Evolutionary conservation across 2,329 filamentous ascomycete species (phyloP).

Genomic region (Fusarium proliferatum): DNA sequence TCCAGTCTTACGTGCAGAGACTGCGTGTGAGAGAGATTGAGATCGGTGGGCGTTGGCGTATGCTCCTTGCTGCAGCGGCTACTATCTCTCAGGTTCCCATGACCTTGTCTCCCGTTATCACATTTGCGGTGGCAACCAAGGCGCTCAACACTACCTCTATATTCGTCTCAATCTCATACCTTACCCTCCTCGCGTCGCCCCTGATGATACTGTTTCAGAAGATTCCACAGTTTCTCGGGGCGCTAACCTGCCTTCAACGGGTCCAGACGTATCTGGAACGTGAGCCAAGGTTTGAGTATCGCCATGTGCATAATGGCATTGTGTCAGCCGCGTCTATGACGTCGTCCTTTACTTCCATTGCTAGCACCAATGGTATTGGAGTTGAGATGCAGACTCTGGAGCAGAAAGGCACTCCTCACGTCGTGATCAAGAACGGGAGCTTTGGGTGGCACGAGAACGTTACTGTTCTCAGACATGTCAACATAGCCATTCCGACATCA

Average conservation of each 20-base stretch:
- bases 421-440: constrained; percentile 15
- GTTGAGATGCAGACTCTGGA: background rate
- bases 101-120: constrained; percentile 49
- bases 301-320: accelerated
- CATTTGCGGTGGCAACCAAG: constrained; percentile 48
- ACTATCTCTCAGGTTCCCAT: constrained; percentile 47
- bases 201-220: background rate
- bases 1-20: constrained; percentile 43
- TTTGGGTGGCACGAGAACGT: constrained; percentile 39
- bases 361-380: accelerated
- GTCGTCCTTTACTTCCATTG: background rate
- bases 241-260: background rate
- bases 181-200: background rate
- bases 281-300: background rate
- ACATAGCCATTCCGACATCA: constrained; percentile 11
- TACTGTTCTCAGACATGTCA: constrained; percentile 26
- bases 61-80: constrained; percentile 36
- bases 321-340: accelerated
- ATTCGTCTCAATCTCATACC: constrained; percentile 10
- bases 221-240: background rate
- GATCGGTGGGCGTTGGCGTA: constrained; percentile 41
- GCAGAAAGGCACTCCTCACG: background rate
- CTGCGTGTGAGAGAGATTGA: constrained; percentile 45
- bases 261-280: background rate
- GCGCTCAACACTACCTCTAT: constrained; percentile 47